Base-by-base conservation (phyloP, 2,329 filamentous ascomycete genomes). In the Conoideocrella luteorostrata region DNA sequence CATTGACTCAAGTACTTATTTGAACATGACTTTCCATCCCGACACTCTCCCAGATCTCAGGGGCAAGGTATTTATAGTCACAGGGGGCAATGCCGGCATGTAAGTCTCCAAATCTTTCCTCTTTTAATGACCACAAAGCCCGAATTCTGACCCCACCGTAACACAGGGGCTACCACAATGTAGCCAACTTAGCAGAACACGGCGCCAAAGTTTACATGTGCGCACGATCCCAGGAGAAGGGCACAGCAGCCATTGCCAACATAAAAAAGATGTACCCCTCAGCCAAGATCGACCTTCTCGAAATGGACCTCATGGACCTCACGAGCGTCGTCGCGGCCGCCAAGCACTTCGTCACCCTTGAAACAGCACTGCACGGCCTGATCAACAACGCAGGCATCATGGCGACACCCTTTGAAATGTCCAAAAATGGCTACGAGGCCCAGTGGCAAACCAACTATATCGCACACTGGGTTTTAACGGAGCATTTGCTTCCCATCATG, bases 61-160 rank as follows among this genome's bases (percentile, higher is more conserved):
- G 22, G 68, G 64, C 20, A 68, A 65, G 53, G 62, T 70, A 12
- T 70, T 60, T 44, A 57, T 71, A 37, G 66, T 71, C 47, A 72
- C 69, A 12, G 68, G 68, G 32, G 67, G 67, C 0, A 70, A 70
- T 45, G 61, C 67, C 10, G 69, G 68, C 52, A 68, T 70, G 66
- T 68, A 53, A 52, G 63, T 60, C 42, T n/a, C 20, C 2, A 2
- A 23, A 15, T n/a, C n/a, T n/a, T n/a, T n/a, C n/a, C n/a, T n/a
- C n/a, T n/a, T 24, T n/a, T 15, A 17, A 24, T 24, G 7, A 5
- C 13, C 24, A 22, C 2, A 22, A n/a, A 13, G 26, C 26, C n/a
- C n/a, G n/a, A 33, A 33, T 33, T 35, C 33, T 20, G 3, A n/a
- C 6, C 30, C 22, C 4, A 35, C 33, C n/a, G 9, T 7, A 12